Evolutionary conservation across 768 basidiomycete genomes (phyloP), one percentile per base, ranked within the genome.

Genomic region (Hydnomerulius pinastri): DNA sequence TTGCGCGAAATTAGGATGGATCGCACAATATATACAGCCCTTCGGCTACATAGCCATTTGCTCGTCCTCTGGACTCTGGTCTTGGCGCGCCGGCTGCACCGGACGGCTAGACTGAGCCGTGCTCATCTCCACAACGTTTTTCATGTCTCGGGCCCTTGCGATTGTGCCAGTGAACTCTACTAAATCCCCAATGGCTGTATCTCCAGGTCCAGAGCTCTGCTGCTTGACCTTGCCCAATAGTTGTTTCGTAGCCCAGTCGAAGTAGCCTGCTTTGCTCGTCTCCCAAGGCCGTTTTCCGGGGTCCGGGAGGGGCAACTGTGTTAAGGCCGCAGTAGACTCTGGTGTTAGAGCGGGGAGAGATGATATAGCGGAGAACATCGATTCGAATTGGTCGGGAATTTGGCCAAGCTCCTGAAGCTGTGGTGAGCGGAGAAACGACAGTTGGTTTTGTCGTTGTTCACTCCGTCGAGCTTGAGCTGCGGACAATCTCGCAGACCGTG

Each of bases 251-350:
- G 86, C 90, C 92, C 92, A 94, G 51, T 83, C 82, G 4, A 86
- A 62, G 65, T 93, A 94, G 4, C 88, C 90, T 1, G 78, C 76
- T 62, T 80, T 79, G 64, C 79, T 83, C 30, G 81, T 79, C 69
- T 92, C 89, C 90, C 91, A 93, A 9, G 78, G 78, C 33, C 83
- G 79, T 64, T 89, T 89, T 1, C 87, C 83, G 0, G 83, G 80
- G 50, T 83, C 80, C 4, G 74, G 59, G 21, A 71, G 62, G 4
- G 62, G 65, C 13, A 57, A 21, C 25, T 58, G 61, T 21, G 65
- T 65, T 39, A 73, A 53, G 33, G 75, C 67, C 28, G 73, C 60
- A 20, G 74, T 65, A 9, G 72, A 63, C 21, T 74, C 65, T 7
- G 77, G 58, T 3, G 73, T 70, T 36, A 77, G 69, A 2, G 72